Conservation (phyloP, 768 basidiomycete genomes). For the Steccherinum ochraceum region DNA sequence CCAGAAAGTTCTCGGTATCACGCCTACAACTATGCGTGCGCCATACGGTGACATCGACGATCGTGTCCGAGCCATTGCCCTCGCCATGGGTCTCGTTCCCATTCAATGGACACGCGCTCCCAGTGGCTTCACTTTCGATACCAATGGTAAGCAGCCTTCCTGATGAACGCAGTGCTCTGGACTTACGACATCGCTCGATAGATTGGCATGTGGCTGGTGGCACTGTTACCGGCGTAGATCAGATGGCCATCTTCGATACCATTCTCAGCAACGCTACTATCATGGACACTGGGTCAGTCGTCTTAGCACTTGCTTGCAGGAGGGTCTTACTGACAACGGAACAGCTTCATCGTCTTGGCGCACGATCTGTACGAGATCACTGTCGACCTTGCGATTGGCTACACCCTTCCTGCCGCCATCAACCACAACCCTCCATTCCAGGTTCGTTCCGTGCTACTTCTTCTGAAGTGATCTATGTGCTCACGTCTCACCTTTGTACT, state of each 20-base stretch:
- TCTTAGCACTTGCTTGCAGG: neutral
- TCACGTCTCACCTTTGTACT: neutral
- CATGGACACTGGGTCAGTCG: slow-evolving; percentile 50
- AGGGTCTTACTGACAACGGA: neutral
- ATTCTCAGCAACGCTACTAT: slow-evolving; percentile 67
- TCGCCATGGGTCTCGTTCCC: slow-evolving; percentile 89
- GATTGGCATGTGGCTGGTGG: slow-evolving; percentile 90
- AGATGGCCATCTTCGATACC: slow-evolving; percentile 60
- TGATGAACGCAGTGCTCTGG: neutral
- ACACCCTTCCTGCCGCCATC: slow-evolving; percentile 74
- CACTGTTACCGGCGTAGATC: slow-evolving; percentile 53
- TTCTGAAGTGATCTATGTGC: neutral
- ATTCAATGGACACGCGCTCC: slow-evolving; percentile 83
- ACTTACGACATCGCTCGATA: slow-evolving; percentile 17
- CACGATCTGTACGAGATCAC: slow-evolving; percentile 83
- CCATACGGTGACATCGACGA: slow-evolving; percentile 86
- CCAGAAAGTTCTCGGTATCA: slow-evolving; percentile 66
- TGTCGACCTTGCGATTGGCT: slow-evolving; percentile 86
- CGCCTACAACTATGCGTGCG: slow-evolving; percentile 73
- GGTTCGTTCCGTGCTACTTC: slow-evolving; percentile 30
- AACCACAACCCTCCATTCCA: slow-evolving; percentile 57
- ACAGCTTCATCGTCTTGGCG: slow-evolving; percentile 84
- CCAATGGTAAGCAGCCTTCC: slow-evolving; percentile 48
- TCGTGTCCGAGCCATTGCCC: slow-evolving; percentile 83
- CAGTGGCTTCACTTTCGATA: slow-evolving; percentile 55